Evolutionary conservation across 495 filamentous ascomycete species (phyloP).

Genomic region (Penicillium psychrofluorescens): DNA sequence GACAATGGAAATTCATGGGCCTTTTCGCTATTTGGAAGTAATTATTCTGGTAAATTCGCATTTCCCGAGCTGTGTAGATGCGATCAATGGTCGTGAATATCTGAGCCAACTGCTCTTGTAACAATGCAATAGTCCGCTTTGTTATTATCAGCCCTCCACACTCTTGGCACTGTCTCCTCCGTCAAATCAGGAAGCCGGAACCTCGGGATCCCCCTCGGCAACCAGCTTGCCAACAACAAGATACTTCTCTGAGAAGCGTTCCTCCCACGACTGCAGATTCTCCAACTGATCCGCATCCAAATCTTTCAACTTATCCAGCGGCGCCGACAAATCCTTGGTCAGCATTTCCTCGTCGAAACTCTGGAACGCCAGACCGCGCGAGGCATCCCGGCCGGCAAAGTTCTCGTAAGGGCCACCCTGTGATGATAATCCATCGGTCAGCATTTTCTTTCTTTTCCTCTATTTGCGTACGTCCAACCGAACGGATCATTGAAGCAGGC

Average conservation of each 20-base stretch:
- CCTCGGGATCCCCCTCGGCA: slow-evolving; percentile 55
- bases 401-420: slow-evolving; percentile 84
- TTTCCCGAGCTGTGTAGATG: no score
- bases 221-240: slow-evolving; percentile 88
- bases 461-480: no score
- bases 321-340: slow-evolving; percentile 82
- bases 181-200: slow-evolving; percentile 22
- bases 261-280: slow-evolving; percentile 83
- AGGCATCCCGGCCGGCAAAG: slow-evolving; percentile 93
- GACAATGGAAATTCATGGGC: no score
- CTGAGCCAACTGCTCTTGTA: no score
- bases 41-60: no score
- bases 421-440: not conserved
- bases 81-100: no score
- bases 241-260: slow-evolving; percentile 89
- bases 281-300: slow-evolving; percentile 72
- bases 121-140: no score
- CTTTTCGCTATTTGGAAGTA: no score
- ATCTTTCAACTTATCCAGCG: slow-evolving; percentile 73
- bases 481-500: not conserved
- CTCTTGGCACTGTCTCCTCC: no score
- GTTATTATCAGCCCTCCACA: no score
- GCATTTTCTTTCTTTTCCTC: not conserved
- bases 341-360: slow-evolving; percentile 97
- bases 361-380: slow-evolving; percentile 77